These are phyloP conservation scores for Mimosa pudica DNA, from an alignment of 306 rosid species.

Conservation along the genomic window DNA sequence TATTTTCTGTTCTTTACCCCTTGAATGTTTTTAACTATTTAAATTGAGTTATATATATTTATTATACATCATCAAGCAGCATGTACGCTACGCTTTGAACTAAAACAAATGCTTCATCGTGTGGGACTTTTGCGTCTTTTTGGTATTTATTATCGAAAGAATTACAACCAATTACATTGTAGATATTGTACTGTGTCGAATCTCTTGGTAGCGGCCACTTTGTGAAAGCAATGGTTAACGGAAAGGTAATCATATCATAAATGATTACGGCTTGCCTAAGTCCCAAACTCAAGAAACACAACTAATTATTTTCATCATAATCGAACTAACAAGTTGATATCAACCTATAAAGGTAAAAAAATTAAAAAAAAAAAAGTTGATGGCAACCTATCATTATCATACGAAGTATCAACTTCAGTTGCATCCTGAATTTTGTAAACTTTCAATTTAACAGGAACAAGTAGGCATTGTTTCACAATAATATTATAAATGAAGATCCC, in stretches of 20 bases:
- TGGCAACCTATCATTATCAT: neutral
- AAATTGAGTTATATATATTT: neutral
- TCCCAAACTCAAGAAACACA: neutral
- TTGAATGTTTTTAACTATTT: neutral
- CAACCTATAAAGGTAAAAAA: neutral
- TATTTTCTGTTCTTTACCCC: neutral
- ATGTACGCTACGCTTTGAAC: neutral
- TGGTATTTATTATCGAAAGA: neutral
- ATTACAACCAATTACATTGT: neutral
- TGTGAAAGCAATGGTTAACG: neutral
- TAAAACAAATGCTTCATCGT: neutral
- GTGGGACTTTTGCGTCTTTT: neutral
- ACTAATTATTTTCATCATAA: neutral
- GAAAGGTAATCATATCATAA: neutral
- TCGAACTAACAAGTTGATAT: neutral
- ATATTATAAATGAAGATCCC: neutral
- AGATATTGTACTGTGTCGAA: neutral
- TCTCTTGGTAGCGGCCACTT: neutral
- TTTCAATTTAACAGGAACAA: too few species aligned
- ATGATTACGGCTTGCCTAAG: neutral
- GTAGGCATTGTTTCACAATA: neutral
- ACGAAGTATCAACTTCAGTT: neutral
- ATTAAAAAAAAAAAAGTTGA: neutral
- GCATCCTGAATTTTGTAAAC: constrained; percentile 35
- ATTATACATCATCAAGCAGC: too few species aligned